These are phyloP conservation scores for Sporothrix schenckii DNA, from an alignment of 2,329 filamentous ascomycete genomes.

Conservation along the genomic window DNA sequence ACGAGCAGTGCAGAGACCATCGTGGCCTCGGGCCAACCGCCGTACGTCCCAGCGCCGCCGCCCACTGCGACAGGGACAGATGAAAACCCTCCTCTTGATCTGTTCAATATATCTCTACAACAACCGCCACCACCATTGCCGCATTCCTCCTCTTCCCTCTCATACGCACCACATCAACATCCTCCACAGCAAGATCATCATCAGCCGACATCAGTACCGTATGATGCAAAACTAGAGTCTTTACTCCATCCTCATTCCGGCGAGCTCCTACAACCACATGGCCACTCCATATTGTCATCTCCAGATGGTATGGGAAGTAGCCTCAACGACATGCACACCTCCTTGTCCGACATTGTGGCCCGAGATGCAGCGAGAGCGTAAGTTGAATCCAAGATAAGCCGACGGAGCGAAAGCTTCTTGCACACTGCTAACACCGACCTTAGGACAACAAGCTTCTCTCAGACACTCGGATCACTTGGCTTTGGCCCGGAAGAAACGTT, in stretches of 20 bases:
- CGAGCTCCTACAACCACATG: constrained; percentile 36
- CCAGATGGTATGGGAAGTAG: constrained; percentile 16
- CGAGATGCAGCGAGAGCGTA: constrained; percentile 45
- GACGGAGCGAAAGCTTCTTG: not conserved
- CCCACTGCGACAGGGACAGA: not conserved
- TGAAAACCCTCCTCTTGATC: not conserved
- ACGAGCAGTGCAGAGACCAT: not conserved
- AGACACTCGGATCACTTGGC: constrained; percentile 45
- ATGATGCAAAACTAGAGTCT: constrained; percentile 25
- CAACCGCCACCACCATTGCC: not conserved
- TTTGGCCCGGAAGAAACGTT: constrained; percentile 46
- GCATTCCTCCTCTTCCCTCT: not conserved
- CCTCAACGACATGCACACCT: constrained; percentile 29
- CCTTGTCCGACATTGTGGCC: constrained; percentile 45
- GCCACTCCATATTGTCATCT: constrained; percentile 25
- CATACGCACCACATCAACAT: not conserved
- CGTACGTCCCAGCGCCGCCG: not conserved
- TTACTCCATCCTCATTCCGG: constrained; percentile 30
- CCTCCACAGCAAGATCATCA: not conserved
- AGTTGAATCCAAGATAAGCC: constrained; percentile 25
- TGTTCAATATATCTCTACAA: constrained; percentile 20
- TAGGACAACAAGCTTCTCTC: constrained; percentile 43
- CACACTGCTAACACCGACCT: constrained; percentile 14
- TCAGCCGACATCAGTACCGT: constrained; percentile 11
- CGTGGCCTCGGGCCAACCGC: not conserved